Evolutionary conservation across 2,329 filamentous ascomycete genomes (phyloP).

Genomic region (Fusarium lateritium): DNA sequence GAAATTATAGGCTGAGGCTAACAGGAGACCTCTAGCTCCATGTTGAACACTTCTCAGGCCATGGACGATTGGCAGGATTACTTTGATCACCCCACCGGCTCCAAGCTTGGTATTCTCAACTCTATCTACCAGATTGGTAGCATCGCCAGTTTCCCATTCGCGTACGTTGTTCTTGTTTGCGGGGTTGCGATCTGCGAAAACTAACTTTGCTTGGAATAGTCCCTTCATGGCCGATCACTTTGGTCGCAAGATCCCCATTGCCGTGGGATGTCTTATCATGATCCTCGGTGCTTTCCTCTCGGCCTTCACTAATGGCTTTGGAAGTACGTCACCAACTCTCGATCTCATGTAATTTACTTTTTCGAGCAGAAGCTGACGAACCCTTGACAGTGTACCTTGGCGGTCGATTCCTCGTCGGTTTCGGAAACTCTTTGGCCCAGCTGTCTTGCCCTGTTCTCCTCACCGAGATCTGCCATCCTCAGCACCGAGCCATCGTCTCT

Average conservation of each 20-base stretch:
- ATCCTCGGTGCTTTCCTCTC: slow-evolving; percentile 60
- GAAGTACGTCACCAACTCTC: slow-evolving; percentile 54
- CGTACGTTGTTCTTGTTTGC: slow-evolving; percentile 1
- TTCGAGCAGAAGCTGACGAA: background rate
- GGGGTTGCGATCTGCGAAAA: background rate
- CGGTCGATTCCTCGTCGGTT: slow-evolving; percentile 65
- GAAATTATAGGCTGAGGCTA: background rate
- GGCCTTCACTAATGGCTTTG: slow-evolving; percentile 59
- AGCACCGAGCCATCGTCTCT: slow-evolving; percentile 76
- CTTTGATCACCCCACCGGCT: slow-evolving; percentile 57
- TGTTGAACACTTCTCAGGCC: slow-evolving; percentile 72
- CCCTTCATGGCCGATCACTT: slow-evolving; percentile 59
- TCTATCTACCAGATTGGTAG: slow-evolving; percentile 66
- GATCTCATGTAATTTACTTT: background rate
- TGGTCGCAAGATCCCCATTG: slow-evolving; percentile 61
- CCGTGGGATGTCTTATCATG: slow-evolving; percentile 62
- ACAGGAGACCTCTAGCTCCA: slow-evolving; percentile 40
- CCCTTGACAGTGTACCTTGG: slow-evolving; percentile 54
- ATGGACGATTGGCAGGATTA: slow-evolving; percentile 67
- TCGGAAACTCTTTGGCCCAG: slow-evolving; percentile 76
- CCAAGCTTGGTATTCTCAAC: slow-evolving; percentile 63
- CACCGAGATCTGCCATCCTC: slow-evolving; percentile 77
- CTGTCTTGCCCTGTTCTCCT: slow-evolving; percentile 75
- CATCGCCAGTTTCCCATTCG: slow-evolving; percentile 30
- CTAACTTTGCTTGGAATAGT: slow-evolving; percentile 6